phyloP scores from a whole-genome alignment of 2,329 filamentous ascomycete species.

The Scytalidium lignicola region DNA sequence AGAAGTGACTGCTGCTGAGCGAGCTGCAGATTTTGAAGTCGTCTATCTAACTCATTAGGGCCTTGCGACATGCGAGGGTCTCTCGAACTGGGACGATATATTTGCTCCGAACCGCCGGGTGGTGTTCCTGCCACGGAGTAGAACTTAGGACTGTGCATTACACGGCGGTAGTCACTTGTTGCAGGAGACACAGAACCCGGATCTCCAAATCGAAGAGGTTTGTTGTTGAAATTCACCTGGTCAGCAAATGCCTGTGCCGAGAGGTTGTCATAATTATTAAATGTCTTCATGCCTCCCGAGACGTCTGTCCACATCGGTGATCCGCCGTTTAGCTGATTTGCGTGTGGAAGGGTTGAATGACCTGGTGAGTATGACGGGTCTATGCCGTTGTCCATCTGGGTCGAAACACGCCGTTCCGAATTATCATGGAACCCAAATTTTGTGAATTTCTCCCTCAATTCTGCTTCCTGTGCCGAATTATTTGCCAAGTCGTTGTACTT shows the following conservation, averaged over 20 bases:
- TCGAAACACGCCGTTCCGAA: constrained; percentile 12
- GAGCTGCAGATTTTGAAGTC: constrained; percentile 22
- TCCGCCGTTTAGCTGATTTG: constrained; percentile 15
- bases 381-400: constrained; percentile 15
- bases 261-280: constrained; percentile 16
- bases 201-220: constrained; percentile 18
- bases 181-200: constrained; percentile 24
- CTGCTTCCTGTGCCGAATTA: constrained; percentile 18
- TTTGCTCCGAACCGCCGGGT: constrained; percentile 20
- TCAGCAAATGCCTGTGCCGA: constrained; percentile 24
- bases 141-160: constrained; percentile 26
- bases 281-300: constrained; percentile 15
- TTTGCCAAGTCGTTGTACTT: constrained; percentile 17
- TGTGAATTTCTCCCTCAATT: constrained; percentile 23
- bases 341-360: constrained; percentile 18
- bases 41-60: constrained; percentile 21
- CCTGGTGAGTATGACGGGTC: constrained; percentile 21
- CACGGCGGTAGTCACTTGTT: constrained; percentile 26
- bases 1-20: constrained; percentile 27
- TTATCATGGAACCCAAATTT: constrained; percentile 19
- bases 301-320: constrained; percentile 24
- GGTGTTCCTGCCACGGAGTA: constrained; percentile 20
- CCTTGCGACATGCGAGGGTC: constrained; percentile 22
- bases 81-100: constrained; percentile 22
- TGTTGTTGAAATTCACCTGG: constrained; percentile 24